Base-by-base conservation (phyloP, 169 alveolate species). In the Blepharisma undulans region DNA sequence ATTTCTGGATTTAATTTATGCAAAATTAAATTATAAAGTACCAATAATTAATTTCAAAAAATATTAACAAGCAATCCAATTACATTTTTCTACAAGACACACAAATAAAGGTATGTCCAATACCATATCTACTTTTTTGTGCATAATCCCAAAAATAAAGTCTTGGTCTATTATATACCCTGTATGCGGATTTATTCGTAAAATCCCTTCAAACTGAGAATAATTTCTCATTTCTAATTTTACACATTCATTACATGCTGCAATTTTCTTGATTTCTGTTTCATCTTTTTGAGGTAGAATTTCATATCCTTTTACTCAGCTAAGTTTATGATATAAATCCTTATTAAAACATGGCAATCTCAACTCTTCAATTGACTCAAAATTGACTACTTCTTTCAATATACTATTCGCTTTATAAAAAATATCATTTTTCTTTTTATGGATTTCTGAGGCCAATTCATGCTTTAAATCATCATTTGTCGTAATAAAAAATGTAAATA, bases 281-380 rank as follows among this genome's bases (percentile, higher is more conserved):
- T 82, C 89, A 22, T 82, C 89, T 21, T 30, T 22, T 8, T 82
- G 89, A 36, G 89, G 89, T 34, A 78, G 89, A 82, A 82, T 82
- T 82, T 82, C 89, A 59, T 82, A 82, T 19, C 89, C 89, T 60
- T 82, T 19, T 19, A 82, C 14, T 33, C 89, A 82, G 10, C 27
- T 19, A 25, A 82, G 32, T 8, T 25, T 60, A 77, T 78, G 36
- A 22, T 59, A 34, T 19, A 59, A 77, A 1, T 30, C 29, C n/a
- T 82, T 82, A 22, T 59, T 82, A 33, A 82, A 82, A n/a, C n/a
- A n/a, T n/a, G n/a, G n/a, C n/a, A n/a, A n/a, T n/a, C n/a, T n/a
- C n/a, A n/a, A n/a, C n/a, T n/a, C n/a, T n/a, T n/a, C n/a, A n/a
- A n/a, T n/a, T n/a, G n/a, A n/a, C n/a, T n/a, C n/a, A n/a, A n/a